These are phyloP conservation scores for Mortierella sp. DNA, from an alignment of 371 early-diverging fungal species.

Conservation along the genomic window DNA sequence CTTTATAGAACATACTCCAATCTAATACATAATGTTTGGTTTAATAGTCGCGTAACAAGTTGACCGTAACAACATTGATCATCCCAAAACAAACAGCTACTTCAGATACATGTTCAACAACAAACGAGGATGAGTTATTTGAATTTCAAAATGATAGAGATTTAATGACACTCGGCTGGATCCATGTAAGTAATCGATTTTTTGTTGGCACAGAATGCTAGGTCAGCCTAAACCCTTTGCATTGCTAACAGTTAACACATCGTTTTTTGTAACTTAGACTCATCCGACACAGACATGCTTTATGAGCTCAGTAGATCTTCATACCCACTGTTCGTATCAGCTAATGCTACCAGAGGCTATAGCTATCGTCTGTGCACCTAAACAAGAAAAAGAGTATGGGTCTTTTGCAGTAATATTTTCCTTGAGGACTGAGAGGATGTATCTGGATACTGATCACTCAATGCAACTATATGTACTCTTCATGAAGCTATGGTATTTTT, in stretches of 20 bases:
- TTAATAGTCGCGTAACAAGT: conserved; percentile 69
- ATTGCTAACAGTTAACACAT: too few relatives aligned
- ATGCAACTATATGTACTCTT: background rate
- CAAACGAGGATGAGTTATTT: conserved; percentile 90
- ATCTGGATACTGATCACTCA: background rate
- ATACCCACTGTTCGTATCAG: conserved; percentile 95
- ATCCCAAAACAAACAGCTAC: conserved; percentile 93
- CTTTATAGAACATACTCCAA: background rate
- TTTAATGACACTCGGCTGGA: conserved; percentile 93
- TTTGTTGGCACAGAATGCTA: too few relatives aligned
- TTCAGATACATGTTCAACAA: conserved; percentile 88
- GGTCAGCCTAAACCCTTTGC: too few relatives aligned
- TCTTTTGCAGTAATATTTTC: background rate
- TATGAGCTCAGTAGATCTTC: conserved; percentile 91
- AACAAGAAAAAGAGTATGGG: conserved; percentile 73
- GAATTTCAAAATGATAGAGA: conserved; percentile 80
- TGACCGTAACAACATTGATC: conserved; percentile 83
- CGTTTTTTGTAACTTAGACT: conserved; percentile 69
- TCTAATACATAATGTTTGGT: background rate
- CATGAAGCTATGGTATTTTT: conserved; percentile 81
- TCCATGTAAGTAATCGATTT: conserved; percentile 73
- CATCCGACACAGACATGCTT: conserved; percentile 96
- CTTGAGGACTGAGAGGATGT: background rate
- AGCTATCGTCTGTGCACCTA: conserved; percentile 92
- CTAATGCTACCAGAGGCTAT: conserved; percentile 94